Conservation (phyloP, 805 yeast species). For the Hemisphaericaspora nanyangensis region DNA sequence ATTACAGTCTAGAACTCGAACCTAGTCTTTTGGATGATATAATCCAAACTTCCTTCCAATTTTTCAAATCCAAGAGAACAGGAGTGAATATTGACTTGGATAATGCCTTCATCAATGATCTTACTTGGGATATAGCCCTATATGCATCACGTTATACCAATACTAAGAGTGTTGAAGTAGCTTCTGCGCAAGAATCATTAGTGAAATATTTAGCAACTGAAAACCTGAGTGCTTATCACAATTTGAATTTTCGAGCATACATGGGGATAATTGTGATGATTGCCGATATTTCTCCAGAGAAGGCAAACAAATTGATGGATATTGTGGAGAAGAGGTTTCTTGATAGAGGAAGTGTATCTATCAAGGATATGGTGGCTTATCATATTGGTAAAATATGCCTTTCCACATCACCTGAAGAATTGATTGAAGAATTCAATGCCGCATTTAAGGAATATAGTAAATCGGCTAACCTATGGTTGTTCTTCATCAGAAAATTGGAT, state of each 20-base stretch:
- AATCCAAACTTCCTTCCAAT: slow-evolving; percentile 15
- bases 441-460: slow-evolving; percentile 19
- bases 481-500: slow-evolving; percentile 28
- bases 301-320: slow-evolving; percentile 23
- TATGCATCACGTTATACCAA: slow-evolving; percentile 6
- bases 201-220: slow-evolving; percentile 14
- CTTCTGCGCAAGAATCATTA: slow-evolving; percentile 24
- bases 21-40: slow-evolving; percentile 17
- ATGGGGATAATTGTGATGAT: slow-evolving; percentile 36
- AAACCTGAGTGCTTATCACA: slow-evolving; percentile 10
- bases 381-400: slow-evolving; percentile 23
- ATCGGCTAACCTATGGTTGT: slow-evolving; percentile 32
- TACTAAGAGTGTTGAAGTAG: neutral
- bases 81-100: slow-evolving; percentile 21
- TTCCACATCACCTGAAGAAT: slow-evolving; percentile 31
- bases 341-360: neutral
- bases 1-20: slow-evolving; percentile 23
- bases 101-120: slow-evolving; percentile 17
- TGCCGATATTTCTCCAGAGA: slow-evolving; percentile 17
- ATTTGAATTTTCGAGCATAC: slow-evolving; percentile 26
- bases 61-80: slow-evolving; percentile 14
- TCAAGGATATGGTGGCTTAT: slow-evolving; percentile 19
- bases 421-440: slow-evolving; percentile 31
- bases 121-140: slow-evolving; percentile 27
- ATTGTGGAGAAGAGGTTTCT: slow-evolving; percentile 23